These are phyloP conservation scores for Lithocarpus polystachyus DNA, from an alignment of 306 rosid genomes.

Conservation along the genomic window DNA sequence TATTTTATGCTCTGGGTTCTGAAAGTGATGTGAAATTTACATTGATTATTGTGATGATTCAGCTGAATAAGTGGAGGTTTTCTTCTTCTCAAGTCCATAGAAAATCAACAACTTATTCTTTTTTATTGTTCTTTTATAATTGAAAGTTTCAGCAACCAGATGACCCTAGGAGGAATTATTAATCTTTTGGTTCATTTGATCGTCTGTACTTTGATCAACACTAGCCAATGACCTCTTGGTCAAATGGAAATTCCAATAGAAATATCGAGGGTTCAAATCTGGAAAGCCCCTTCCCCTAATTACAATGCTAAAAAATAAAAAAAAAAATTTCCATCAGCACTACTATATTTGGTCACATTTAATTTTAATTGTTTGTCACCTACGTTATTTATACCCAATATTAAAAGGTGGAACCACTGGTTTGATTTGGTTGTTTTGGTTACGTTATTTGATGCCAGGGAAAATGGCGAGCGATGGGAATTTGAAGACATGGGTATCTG, in stretches of 20 bases:
- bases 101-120: no score
- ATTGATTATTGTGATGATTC: not conserved
- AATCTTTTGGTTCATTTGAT: no score
- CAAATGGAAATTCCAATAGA: no score
- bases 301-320: no score
- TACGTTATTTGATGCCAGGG: constrained; percentile 25
- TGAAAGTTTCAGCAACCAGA: not conserved
- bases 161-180: not conserved
- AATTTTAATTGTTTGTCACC: not conserved
- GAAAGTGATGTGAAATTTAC: not conserved
- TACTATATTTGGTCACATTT: not conserved
- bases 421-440: constrained; percentile 13
- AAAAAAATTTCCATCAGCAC: not conserved
- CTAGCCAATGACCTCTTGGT: no score
- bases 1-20: not conserved
- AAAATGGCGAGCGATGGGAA: constrained; percentile 58
- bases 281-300: no score
- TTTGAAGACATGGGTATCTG: constrained; percentile 81
- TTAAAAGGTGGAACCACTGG: not conserved
- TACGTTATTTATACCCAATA: not conserved
- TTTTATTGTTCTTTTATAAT: no score
- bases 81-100: no score
- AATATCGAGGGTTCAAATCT: no score
- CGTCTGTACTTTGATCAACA: no score
- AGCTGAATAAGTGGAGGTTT: no score